Evolutionary conservation across 176 grass and related monocot species (phyloP).

Genomic region (Bothriochloa decipiens): DNA sequence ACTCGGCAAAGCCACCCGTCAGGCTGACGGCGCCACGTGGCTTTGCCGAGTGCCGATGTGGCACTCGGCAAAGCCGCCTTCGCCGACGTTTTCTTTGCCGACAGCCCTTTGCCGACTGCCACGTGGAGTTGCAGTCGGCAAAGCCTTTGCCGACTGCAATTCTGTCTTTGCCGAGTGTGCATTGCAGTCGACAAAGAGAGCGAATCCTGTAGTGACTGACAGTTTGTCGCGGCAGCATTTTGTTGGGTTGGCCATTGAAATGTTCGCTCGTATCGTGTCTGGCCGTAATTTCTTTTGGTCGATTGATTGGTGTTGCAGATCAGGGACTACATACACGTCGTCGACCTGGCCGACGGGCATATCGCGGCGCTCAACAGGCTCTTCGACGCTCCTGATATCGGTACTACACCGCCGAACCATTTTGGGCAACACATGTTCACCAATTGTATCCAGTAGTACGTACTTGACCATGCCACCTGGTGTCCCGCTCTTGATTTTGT

Average conservation of each 20-base stretch:
- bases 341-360: constrained; percentile 93
- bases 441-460: neutral
- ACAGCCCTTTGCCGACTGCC: no score
- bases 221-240: neutral
- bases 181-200: no score
- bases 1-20: no score
- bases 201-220: no score
- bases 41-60: no score
- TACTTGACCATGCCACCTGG: no score
- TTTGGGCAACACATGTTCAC: neutral
- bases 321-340: constrained; percentile 92
- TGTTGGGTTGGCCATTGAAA: neutral
- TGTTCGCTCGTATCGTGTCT: neutral
- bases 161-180: no score
- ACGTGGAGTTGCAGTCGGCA: no score
- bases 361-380: constrained; percentile 81
- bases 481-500: neutral
- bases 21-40: no score
- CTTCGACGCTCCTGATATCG: constrained; percentile 62
- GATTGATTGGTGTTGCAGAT: constrained; percentile 47
- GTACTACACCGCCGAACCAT: constrained; percentile 23
- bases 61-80: no score
- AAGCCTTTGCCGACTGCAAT: no score
- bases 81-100: no score
- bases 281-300: neutral